phyloP scores from a whole-genome alignment of 2,329 filamentous ascomycete genomes.

The Biscogniauxia mediterranea region DNA sequence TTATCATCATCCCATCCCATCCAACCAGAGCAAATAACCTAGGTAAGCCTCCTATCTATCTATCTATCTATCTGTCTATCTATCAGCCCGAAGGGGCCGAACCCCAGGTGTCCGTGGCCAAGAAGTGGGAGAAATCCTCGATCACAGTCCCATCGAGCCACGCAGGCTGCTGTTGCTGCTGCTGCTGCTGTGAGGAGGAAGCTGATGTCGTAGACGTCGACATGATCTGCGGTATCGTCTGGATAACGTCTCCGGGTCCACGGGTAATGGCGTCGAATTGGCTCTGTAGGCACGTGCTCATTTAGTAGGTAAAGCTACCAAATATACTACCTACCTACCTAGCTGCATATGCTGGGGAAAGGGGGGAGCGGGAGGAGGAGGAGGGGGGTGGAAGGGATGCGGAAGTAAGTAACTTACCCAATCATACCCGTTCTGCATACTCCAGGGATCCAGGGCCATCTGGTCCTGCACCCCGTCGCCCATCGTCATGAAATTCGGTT shows the following conservation, averaged over 20 bases:
- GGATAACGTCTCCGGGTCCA: slow-evolving; percentile 17
- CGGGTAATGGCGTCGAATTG: slow-evolving; percentile 29
- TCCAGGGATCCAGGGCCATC: slow-evolving; percentile 22
- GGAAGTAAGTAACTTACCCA: slow-evolving; percentile 25
- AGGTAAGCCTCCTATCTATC: neutral
- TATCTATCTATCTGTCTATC: neutral
- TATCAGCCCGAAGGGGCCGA: slow-evolving; percentile 7
- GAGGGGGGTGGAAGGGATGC: neutral
- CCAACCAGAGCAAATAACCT: too few species aligned
- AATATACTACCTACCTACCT: neutral
- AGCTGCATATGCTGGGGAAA: neutral
- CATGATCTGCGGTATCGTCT: slow-evolving; percentile 17
- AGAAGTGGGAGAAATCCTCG: slow-evolving; percentile 22
- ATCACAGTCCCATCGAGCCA: slow-evolving; percentile 23
- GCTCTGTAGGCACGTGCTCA: slow-evolving; percentile 15
- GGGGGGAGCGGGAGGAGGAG: neutral
- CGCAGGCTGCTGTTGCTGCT: neutral
- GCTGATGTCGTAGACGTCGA: neutral
- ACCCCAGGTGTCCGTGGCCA: slow-evolving; percentile 23
- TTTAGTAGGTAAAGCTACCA: neutral
- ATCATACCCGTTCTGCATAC: slow-evolving; percentile 25
- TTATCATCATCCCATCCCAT: too few species aligned
- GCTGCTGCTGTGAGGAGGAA: neutral
- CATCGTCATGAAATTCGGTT: slow-evolving; percentile 9
- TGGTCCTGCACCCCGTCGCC: slow-evolving; percentile 9